Evolutionary conservation across 768 basidiomycete species (phyloP).

Genomic region (Leccinum subgranulosum): DNA sequence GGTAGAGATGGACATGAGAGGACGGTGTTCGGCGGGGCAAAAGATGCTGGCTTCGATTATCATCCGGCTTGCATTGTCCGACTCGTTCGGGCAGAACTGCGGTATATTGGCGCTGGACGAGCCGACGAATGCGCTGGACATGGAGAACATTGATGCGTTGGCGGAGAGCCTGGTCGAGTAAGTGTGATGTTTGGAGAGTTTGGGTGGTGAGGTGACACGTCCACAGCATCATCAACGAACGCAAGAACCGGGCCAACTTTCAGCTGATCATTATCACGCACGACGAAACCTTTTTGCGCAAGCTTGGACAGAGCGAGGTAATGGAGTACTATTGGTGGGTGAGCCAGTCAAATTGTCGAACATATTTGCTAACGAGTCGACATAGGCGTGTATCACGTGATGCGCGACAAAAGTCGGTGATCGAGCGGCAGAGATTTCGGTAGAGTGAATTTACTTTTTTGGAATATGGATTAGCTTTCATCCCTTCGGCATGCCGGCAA

Average conservation of each 20-base stretch:
- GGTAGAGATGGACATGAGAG: conserved; percentile 99
- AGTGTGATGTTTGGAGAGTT: conserved; percentile 30
- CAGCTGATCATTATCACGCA: conserved; percentile 97
- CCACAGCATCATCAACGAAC: conserved; percentile 89
- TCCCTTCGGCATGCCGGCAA: conserved; percentile 10
- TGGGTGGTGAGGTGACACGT: not conserved
- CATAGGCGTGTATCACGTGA: conserved; percentile 80
- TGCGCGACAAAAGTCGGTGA: conserved; percentile 72
- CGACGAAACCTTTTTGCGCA: conserved; percentile 91
- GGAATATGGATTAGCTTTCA: conserved; percentile 5
- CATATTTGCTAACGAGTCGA: not conserved
- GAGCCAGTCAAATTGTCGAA: not conserved
- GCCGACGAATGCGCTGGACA: conserved; percentile 95
- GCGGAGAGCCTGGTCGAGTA: conserved; percentile 91
- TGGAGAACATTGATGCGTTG: conserved; percentile 93
- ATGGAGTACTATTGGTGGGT: conserved; percentile 87
- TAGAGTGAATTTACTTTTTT: conserved; percentile 29
- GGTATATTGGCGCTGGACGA: conserved; percentile 97
- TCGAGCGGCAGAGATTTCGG: conserved; percentile 66
- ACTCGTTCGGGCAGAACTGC: conserved; percentile 97
- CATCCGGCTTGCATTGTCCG: conserved; percentile 93
- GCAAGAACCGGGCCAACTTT: conserved; percentile 86
- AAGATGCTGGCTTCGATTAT: conserved; percentile 99
- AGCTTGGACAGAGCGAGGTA: conserved; percentile 86
- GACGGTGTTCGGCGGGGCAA: conserved; percentile 96